These are phyloP conservation scores for Phaffia tasmanica DNA, from an alignment of 768 basidiomycete species.

Conservation along the genomic window DNA sequence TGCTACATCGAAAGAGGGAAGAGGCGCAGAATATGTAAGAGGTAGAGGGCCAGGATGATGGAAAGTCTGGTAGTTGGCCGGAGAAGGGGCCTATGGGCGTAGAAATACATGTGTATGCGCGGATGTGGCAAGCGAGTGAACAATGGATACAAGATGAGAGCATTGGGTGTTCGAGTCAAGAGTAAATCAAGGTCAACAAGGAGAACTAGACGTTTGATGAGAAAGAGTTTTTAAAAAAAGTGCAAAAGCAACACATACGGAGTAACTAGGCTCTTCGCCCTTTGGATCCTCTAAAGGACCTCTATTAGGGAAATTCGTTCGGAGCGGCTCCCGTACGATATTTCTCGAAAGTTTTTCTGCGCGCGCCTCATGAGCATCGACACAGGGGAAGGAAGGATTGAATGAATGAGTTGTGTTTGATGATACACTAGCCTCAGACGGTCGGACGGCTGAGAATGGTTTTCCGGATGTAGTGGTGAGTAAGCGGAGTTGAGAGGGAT, in stretches of 20 bases:
- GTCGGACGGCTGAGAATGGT: no score
- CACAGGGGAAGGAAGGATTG: conserved; percentile 25
- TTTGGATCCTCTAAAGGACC: conserved; percentile 22
- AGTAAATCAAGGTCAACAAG: background rate
- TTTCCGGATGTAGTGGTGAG: no score
- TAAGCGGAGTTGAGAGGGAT: no score
- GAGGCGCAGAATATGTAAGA: conserved; percentile 42
- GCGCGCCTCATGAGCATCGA: conserved; percentile 24
- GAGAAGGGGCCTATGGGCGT: conserved; percentile 16
- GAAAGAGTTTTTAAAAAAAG: background rate
- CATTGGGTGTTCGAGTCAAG: conserved; percentile 25
- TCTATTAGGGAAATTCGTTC: conserved; percentile 17
- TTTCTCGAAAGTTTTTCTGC: conserved; percentile 12
- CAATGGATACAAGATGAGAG: conserved; percentile 24
- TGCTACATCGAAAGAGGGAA: conserved; percentile 71
- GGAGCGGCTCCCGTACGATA: conserved; percentile 12
- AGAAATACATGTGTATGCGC: background rate
- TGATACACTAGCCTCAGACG: no score
- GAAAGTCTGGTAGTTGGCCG: conserved; percentile 51
- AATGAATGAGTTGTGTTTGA: background rate
- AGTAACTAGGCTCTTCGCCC: conserved; percentile 26
- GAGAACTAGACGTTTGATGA: background rate
- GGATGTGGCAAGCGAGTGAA: conserved; percentile 17
- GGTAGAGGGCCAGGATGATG: conserved; percentile 53
- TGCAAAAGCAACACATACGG: conserved; percentile 4